These are phyloP conservation scores for Iberis pinnata DNA, from an alignment of 345 rosid genomes.

Conservation along the genomic window DNA sequence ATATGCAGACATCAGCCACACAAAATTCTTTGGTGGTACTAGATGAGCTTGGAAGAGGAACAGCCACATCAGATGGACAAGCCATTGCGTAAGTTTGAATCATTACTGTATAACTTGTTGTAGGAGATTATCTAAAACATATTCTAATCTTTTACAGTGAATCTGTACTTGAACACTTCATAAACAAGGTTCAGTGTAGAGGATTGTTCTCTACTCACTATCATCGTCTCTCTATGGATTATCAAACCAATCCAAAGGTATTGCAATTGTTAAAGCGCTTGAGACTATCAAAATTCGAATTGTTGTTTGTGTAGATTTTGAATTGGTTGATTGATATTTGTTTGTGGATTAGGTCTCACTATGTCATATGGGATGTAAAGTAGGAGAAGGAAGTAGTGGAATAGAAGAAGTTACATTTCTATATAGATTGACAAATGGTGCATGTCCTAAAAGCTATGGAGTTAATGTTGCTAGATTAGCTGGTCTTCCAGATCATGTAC, in stretches of 20 bases:
- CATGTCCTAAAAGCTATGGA: slow-evolving; percentile 97
- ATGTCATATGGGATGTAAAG: slow-evolving; percentile 88
- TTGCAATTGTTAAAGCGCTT: too few species aligned
- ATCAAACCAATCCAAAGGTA: slow-evolving; percentile 53
- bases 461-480: slow-evolving; percentile 95
- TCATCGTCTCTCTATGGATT: slow-evolving; percentile 75
- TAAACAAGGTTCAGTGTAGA: slow-evolving; percentile 65
- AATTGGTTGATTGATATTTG: not conserved
- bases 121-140: not conserved
- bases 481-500: slow-evolving; percentile 69
- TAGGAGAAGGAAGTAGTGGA: slow-evolving; percentile 60
- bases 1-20: slow-evolving; percentile 71
- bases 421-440: slow-evolving; percentile 67
- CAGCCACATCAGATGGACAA: slow-evolving; percentile 97
- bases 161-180: slow-evolving; percentile 85
- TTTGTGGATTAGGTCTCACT: slow-evolving; percentile 59
- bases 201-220: slow-evolving; percentile 98
- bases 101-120: slow-evolving; percentile 13
- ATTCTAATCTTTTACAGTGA: slow-evolving; percentile 39
- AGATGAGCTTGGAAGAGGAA: slow-evolving; percentile 98
- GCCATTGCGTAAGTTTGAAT: slow-evolving; percentile 79
- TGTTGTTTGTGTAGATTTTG: too few species aligned
- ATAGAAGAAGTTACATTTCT: slow-evolving; percentile 86
- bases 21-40: slow-evolving; percentile 71
- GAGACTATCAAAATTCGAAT: too few species aligned